Evolutionary conservation across 257 asterid genomes (phyloP), one percentile per base, ranked within the genome.

Genomic region (Agastache rugosa): DNA sequence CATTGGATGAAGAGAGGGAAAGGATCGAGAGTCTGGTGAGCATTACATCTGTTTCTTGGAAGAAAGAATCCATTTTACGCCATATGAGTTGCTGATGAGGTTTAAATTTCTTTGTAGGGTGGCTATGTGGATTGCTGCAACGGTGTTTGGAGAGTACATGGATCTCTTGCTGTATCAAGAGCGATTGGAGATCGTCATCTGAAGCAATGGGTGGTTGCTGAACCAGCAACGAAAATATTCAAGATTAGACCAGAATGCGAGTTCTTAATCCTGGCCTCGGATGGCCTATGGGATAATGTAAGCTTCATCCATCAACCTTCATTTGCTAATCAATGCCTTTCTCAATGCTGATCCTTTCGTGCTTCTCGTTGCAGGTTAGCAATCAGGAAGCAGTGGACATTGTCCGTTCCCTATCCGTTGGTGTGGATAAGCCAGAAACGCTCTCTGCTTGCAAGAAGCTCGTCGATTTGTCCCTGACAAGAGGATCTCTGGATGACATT

Each of bases 211-310:
- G 98, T 92, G 73, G 82, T 82, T 27, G 90, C 95, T 41, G 96
- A 89, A 68, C 97, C 98, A 1, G 90, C 69, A 42, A 86, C 96
- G 5, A 84, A 79, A 68, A 76, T 79, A 14, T 6, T 89, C 75
- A 77, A 72, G 68, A 80, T 89, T 74, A 45, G 25, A 55, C 85
- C 88, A 31, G 89, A 89, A 16, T 81, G 83, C 76, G 98, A 93
- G 84, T 93, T 93, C 69, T 71, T 91, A 73, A 84, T 93, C 85
- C 73, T 93, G 64, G 98, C 95, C 34, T 89, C 98, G 8, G 98
- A 93, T 77, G 97, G 98, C 71, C 81, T 93, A 47, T 93, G 98
- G 98, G 97, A 93, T 64, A 84, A 83, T 83, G 97, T 91, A 67
- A 71, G 74, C 72, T 42, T 58, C 31, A 54, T 73, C 22, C 11